Conservation (phyloP, 148 eudicot genomes). For the Simmondsia chinensis region DNA sequence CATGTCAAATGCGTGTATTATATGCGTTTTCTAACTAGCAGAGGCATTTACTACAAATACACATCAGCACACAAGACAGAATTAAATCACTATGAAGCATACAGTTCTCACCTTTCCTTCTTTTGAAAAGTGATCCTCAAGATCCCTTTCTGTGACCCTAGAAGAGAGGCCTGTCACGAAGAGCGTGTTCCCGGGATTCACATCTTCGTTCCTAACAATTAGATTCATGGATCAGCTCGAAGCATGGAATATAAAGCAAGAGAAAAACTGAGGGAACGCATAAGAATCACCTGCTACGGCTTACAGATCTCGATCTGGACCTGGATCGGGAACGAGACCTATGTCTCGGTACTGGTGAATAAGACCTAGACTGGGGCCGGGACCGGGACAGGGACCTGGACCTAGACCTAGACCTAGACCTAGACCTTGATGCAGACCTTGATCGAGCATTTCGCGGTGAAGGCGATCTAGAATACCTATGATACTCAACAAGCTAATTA, state of each 20-base stretch:
- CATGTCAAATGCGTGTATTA: no score
- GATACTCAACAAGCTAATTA: neutral
- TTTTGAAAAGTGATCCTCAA: constrained; percentile 76
- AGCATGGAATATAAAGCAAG: neutral
- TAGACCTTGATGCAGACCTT: constrained; percentile 42
- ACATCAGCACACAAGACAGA: no score
- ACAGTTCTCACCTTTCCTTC: constrained; percentile 67
- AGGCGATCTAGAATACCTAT: constrained; percentile 61
- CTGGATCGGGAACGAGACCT: constrained; percentile 39
- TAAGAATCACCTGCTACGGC: constrained; percentile 59
- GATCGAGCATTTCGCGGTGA: constrained; percentile 43
- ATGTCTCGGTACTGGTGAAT: constrained; percentile 41
- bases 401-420: constrained; percentile 48
- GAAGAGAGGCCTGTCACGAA: constrained; percentile 96
- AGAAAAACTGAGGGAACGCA: neutral
- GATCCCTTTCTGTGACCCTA: constrained; percentile 86
- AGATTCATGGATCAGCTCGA: constrained; percentile 1
- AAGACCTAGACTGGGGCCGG: constrained; percentile 44
- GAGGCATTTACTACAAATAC: no score
- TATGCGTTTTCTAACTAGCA: no score
- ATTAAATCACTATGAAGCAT: neutral
- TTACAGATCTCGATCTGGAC: constrained; percentile 35
- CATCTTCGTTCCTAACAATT: constrained; percentile 42
- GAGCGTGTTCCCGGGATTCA: constrained; percentile 76
- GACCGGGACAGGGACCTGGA: constrained; percentile 54